Evolutionary conservation across 768 basidiomycete genomes (phyloP).

Genomic region (Agaricus subrufescens): DNA sequence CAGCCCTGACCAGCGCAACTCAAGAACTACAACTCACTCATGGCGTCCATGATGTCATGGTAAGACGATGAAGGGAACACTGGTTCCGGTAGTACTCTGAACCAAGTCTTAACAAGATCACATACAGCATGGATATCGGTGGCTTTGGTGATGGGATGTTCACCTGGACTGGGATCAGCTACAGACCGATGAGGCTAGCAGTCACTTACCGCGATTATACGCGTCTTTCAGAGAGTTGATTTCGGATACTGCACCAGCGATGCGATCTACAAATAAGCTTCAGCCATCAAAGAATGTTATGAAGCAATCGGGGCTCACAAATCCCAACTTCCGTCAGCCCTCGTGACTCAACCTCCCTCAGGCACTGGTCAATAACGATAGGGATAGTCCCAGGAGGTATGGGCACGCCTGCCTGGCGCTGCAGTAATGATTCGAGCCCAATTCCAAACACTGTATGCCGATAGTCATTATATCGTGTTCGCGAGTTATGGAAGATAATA

Average conservation of each 20-base stretch:
- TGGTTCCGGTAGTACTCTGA: conserved; percentile 77
- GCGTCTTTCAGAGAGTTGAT: conserved; percentile 68
- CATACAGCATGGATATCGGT: conserved; percentile 82
- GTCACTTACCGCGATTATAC: conserved; percentile 59
- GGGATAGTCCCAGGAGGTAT: conserved; percentile 60
- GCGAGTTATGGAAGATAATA: background rate
- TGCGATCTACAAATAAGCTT: conserved; percentile 52
- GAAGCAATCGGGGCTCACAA: conserved; percentile 44
- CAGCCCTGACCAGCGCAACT: conserved; percentile 2
- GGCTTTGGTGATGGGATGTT: conserved; percentile 50
- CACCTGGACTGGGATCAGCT: conserved; percentile 22
- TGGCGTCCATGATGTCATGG: conserved; percentile 62
- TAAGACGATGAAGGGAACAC: conserved; percentile 71
- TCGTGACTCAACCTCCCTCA: conserved; percentile 67
- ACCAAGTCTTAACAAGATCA: conserved; percentile 83
- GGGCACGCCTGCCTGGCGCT: conserved; percentile 53
- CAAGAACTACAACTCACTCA: conserved; percentile 41
- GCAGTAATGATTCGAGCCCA: conserved; percentile 62
- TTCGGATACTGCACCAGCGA: conserved; percentile 70
- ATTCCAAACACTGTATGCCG: conserved; percentile 62
- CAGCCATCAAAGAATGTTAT: background rate
- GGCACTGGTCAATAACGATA: conserved; percentile 56
- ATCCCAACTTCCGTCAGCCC: conserved; percentile 82
- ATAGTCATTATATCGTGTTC: conserved; percentile 1
- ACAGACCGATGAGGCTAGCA: background rate